Percentiles rank a stretch among this genome's conserved stretches.
Conservation (phyloP, 2,329 filamentous ascomycete genomes). For the Botrytis byssoidea region DNA sequence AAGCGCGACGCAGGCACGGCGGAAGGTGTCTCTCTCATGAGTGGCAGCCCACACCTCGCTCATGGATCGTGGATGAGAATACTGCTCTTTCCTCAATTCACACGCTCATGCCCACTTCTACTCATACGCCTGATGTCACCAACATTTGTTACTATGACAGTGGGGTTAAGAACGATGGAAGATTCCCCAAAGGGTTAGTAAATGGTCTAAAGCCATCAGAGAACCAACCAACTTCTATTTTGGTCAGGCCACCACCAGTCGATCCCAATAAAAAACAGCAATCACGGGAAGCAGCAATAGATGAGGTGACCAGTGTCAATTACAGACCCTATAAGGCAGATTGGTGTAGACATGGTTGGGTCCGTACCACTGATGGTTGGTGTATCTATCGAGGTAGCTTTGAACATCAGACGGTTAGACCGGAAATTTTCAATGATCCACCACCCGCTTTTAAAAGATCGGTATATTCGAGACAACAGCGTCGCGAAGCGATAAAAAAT, state of each 20-base stretch:
- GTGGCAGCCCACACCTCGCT: not conserved
- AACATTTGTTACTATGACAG: not conserved
- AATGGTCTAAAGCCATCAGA: not conserved
- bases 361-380: not conserved
- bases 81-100: not conserved
- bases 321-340: not conserved
- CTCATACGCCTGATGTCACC: not conserved
- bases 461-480: not conserved
- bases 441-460: not conserved
- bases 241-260: not conserved
- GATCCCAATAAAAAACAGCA: not conserved
- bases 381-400: not conserved
- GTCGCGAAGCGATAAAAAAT: not conserved
- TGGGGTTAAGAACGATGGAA: not conserved
- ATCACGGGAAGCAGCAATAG: not conserved
- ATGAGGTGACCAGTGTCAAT: not conserved
- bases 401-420: not conserved
- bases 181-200: not conserved
- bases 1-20: not conserved
- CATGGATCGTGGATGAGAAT: not conserved
- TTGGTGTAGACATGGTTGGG: not conserved
- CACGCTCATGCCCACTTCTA: not conserved
- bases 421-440: not conserved
- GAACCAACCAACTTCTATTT: constrained; percentile 7
- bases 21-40: not conserved